These are phyloP conservation scores for Stemphylium lycopersici DNA, from an alignment of 2,329 filamentous ascomycete genomes.

Conservation along the genomic window DNA sequence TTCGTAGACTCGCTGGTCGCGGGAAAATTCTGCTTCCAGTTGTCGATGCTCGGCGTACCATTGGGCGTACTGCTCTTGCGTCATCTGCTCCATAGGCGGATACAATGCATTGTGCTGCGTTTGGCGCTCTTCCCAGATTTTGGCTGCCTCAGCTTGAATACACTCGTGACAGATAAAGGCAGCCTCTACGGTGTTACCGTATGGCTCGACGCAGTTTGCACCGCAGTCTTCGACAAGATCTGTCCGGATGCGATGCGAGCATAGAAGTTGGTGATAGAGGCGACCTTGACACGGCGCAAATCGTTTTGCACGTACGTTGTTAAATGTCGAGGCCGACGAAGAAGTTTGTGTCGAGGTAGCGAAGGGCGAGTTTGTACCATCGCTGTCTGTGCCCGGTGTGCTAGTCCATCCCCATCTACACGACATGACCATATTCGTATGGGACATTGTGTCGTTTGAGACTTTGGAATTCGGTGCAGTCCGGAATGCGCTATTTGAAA, in stretches of 20 bases:
- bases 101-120: constrained; percentile 36
- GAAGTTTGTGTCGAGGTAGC: constrained; percentile 12
- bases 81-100: constrained; percentile 38
- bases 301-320: constrained; percentile 35
- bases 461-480: constrained; percentile 22
- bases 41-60: constrained; percentile 40
- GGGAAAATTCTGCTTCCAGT: constrained; percentile 35
- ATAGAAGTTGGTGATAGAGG: constrained; percentile 45
- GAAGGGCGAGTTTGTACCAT: constrained; percentile 15
- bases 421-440: constrained; percentile 41
- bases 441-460: constrained; percentile 42
- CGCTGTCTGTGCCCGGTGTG: constrained; percentile 22
- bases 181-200: constrained; percentile 18
- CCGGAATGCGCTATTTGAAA: constrained; percentile 38
- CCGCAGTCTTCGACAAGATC: constrained; percentile 46
- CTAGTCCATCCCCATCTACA: constrained; percentile 45
- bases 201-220: constrained; percentile 42
- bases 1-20: constrained; percentile 36
- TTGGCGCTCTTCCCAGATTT: constrained; percentile 38
- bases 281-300: constrained; percentile 44
- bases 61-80: constrained; percentile 38
- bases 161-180: constrained; percentile 45
- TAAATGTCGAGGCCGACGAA: constrained; percentile 18
- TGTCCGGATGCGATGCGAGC: constrained; percentile 45
- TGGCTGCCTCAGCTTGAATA: constrained; percentile 32